A percentile compares a stretch with the other conserved stretches of the same genome.
phyloP scores from a whole-genome alignment of 129 eudicot species.

The Helianthus annuus region HanXRQr2.0-SUNRISE NC_035436.2:84873247-84873746 shows the following conservation, averaged over 20 bases:
- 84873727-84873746: background rate
- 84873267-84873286: background rate
- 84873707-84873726: background rate
- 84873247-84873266: background rate
- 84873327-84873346: constrained; percentile 82
- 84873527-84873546: constrained; percentile 77
- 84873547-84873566: constrained; percentile 29
- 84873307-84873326: constrained; percentile 78
- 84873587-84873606: constrained; percentile 33
- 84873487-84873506: constrained; percentile 74
- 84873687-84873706: background rate
- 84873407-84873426: constrained; percentile 75
- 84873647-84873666: background rate
- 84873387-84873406: constrained; percentile 98
- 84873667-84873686: background rate
- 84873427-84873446: constrained; percentile 85
- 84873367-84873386: constrained; percentile 83
- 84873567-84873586: constrained; percentile 70
- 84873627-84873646: background rate
- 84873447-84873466: constrained; percentile 83
- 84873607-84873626: constrained; percentile 1
- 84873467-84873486: constrained; percentile 70
- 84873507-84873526: constrained; percentile 66
- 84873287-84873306: background rate
- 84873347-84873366: constrained; percentile 62